Base-by-base conservation (phyloP, 2,329 filamentous ascomycete species). In the Ophidiomyces ophidiicola region DNA sequence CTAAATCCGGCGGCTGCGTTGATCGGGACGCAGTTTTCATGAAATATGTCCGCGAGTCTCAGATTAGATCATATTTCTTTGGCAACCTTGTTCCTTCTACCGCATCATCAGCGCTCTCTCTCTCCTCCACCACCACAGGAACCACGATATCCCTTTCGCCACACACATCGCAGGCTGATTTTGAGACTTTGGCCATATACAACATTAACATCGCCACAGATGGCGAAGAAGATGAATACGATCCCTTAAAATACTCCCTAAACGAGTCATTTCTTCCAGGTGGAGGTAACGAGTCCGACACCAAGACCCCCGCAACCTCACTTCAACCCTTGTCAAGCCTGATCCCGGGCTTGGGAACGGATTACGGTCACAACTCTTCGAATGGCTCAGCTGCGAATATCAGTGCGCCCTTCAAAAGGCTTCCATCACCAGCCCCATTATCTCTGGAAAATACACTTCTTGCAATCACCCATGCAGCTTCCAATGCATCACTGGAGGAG, bases 1-100 rank as follows among this genome's bases (percentile, higher is more conserved):
- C 86, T 45, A 86, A 85, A 55, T 92, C 86, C 0, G 82, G 84
- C 24, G 90, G 90, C 17, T 86, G 83, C 25, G 82, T 83, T 1
- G 76, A 83, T 52, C 73, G 84, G 33, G 80, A 86, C 46, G 74
- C 79, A 25, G 56, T 64, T 0, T 92, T 84, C 57, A 76, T 87
- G 69, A 81, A 83, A 51, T 70, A 76, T 11, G 63, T 75, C 4
- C 74, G 82, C 31, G 82, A 92, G 52, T 74, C 80, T 0, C 74
- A 82, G 36, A 86, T 94, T 37, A 80, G 82, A 48, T 80, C 87
- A 50, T 98, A 98, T 61, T 98, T 98, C 65, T 98, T 94, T 56
- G 90, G 90, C 6, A 80, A 82, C 46, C 50, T 59, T 1, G 57
- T 60, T 6, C 56, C 63, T 2, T 59, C 61, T 7, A 60, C 58